Evolutionary conservation across 495 filamentous ascomycete species (phyloP), one percentile per base, ranked within the genome.

Genomic region (Diplogelasinospora grovesii): DNA sequence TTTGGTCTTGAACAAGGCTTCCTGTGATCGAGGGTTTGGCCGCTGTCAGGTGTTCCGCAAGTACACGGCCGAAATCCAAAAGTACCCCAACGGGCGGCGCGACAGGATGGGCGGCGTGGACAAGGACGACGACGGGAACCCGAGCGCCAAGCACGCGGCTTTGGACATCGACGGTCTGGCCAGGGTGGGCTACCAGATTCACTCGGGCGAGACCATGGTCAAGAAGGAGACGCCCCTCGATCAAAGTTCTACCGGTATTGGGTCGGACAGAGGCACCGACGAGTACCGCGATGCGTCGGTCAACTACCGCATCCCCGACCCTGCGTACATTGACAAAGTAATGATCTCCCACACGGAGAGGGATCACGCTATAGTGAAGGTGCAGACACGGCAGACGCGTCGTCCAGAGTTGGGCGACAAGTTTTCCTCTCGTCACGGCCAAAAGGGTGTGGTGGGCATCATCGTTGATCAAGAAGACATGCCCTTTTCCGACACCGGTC

Each of bases 361-460:
- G 33, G 86, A 89, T 38, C 81, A 75, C 20, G 76, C 78, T 33
- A 69, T 95, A 28, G 73, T 96, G 66, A 99, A 99, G 59, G 81
- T 97, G 8, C 79, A 90, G 52, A 95, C 86, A 0, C 74, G 92
- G 4, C 93, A 97, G 54, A 99, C 92, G 0, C 81, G 93, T 22
- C 76, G 88, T 5, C 92, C 92, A 0, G 93, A 99, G 58, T 72
- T 97, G 6, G 92, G 92, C 33, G 92, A 98, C 68, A 98, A 98
- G 64, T 98, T 98, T 66, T 96, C 90, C 5, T 96, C 90, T 14
- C 86, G 92, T 31, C 92, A 98, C 70, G 92, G 92, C n/a, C 92
- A 98, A 56, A 98, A 98, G 64, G 92, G 92, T 68, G 93, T 97
- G 14, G 87, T 92, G 1, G 92, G 92, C 27, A 90, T 96, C 57